Base-by-base conservation (phyloP, 2,329 filamentous ascomycete species). In the Phaeoacremonium minimum region DNA sequence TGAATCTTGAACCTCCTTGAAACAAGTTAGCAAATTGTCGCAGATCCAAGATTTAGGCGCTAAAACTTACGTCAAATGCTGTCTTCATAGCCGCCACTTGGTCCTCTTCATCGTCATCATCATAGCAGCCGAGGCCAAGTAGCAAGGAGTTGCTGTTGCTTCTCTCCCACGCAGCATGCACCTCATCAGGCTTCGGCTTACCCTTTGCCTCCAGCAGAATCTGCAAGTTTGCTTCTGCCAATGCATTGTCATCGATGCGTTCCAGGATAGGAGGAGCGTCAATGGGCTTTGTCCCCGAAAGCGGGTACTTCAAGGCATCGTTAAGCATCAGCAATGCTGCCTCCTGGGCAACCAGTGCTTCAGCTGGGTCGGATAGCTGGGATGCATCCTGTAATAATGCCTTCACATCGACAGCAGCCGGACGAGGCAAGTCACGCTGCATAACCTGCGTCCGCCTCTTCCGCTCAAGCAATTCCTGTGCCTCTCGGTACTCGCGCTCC, bases 381-480 rank as follows among this genome's bases (percentile, higher is more conserved):
- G 75, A 71, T 0, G 84, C 85, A 19, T 70, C 71, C 44, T 79
- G 74, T 35, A 89, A 56, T 46, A 97, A 64, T 1, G 71, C 70
- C 34, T 81, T 68, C 15, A 93, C 61, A 56, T 97, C 83, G 12
- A 97, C 70, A 3, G 73, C 63, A 2, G 73, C 71, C 2, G 93
- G 89, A 30, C 91, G 77, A 7, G 93, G 93, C 11, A 98, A 68
- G 4, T 77, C 78, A 48, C 76, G 81, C 62, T 97, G 91, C 60
- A 96, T 81, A n/a, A 95, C 90, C 53, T 95, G 89, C 2, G 87
- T 94, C 50, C 93, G 83, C 34, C 90, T 76, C 57, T 79, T 83
- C 52, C 88, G 85, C 49, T 97, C 90, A 11, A 82, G 75, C 63
- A 51, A 73, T 57, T 56, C 83, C 70, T 51, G 73, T 54, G 83